Evolutionary conservation across 2,329 filamentous ascomycete species (phyloP), one percentile per base, ranked within the genome.

Genomic region (Colletotrichum cordylinicola): DNA sequence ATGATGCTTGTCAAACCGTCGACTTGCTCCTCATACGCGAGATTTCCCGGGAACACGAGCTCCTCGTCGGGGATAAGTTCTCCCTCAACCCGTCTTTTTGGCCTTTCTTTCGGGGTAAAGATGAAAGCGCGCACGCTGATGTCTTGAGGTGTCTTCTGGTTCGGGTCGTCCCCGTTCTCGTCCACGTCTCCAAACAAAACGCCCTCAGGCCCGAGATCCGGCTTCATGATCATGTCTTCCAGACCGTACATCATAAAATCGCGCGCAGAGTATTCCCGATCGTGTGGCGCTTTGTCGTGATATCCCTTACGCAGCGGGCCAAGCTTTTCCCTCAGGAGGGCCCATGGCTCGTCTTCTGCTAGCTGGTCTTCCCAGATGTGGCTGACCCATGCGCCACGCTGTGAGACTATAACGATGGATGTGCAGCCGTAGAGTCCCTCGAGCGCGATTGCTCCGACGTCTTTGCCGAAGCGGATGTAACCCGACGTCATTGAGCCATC

Each of bases 371-470:
- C 67, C 58, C 60, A 75, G 48, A 75, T 75, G 15, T 75, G 72
- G 16, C n/a, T 31, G 5, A 29, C 67, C 55, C 58, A 75, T 21
- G 67, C 72, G 8, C 72, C 72, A 27, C 39, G 58, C 52, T 37
- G 67, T 15, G 72, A 75, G 29, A 71, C 67, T 2, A 71, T 24
- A 9, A 75, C 52, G 15, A 75, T 33, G 5, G 72, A 27, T 15
- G 72, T 71, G 33, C 72, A 75, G 31, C 72, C 72, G 18, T 71
- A 71, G 24, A 75, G 56, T n/a, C 72, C 72, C 31, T 58, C 24
- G 18, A 75, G 15, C 5, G 60, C 72, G 13, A 75, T 31, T 33
- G 67, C 60, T 0, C 24, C 24, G 0, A 75, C 72, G 24, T 60
- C 27, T 21, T 29, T 18, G 18, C 39, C 24, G 62, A 75, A 75